Evolutionary conservation across 805 yeast genomes (phyloP).

Genomic region (Candida dajiaensis): DNA sequence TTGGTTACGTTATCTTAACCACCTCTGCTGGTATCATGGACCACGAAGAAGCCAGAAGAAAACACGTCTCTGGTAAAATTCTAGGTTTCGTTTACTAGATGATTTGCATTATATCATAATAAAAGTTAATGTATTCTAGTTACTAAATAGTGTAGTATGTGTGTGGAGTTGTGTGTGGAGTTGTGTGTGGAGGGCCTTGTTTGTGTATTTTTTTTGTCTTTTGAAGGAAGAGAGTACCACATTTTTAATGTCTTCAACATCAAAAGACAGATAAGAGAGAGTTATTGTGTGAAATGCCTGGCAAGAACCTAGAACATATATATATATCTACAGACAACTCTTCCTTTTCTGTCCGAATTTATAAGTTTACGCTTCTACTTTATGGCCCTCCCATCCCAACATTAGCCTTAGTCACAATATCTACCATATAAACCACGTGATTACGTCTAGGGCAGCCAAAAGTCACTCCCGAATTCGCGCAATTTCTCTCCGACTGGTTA

Average conservation of each 20-base stretch:
- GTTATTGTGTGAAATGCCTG: no score
- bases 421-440: conserved; percentile 3
- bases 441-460: neutral
- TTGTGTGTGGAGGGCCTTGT: no score
- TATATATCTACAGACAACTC: no score
- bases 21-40: conserved; percentile 99
- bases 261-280: no score
- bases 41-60: conserved; percentile 99
- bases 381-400: neutral
- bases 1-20: conserved; percentile 96
- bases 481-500: no score
- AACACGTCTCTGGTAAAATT: conserved; percentile 98
- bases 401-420: neutral
- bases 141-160: neutral
- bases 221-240: no score
- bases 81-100: conserved; percentile 92
- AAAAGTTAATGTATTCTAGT: conserved; percentile 10
- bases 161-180: neutral
- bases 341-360: no score
- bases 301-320: no score
- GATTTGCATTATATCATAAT: conserved; percentile 1
- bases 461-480: neutral
- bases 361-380: no score
- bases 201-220: no score
- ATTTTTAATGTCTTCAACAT: no score